Evolutionary conservation across 306 rosid genomes (phyloP).

Genomic region (Acacia crassicarpa): DNA sequence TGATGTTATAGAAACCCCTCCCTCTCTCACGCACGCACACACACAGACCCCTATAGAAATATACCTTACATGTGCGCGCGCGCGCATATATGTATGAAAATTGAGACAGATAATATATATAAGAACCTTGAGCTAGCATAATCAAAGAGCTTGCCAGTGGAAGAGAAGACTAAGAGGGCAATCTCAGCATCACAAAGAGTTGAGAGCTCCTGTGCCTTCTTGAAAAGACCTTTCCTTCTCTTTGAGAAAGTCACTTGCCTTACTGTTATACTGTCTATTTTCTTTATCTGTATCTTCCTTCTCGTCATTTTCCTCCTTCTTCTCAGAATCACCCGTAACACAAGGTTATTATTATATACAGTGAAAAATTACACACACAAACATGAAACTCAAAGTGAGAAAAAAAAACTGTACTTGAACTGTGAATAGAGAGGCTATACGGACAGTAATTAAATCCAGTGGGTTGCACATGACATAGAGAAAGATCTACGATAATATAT

Average conservation of each 20-base stretch:
- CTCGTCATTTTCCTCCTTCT: conserved; percentile 28
- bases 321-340: neutral
- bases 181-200: conserved; percentile 43
- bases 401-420: neutral
- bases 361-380: neutral
- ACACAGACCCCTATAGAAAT: neutral
- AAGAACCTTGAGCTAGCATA: conserved; percentile 42
- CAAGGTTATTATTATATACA: neutral
- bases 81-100: neutral
- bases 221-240: conserved; percentile 40
- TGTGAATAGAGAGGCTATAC: neutral
- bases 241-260: conserved; percentile 47
- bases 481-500: neutral
- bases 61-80: neutral
- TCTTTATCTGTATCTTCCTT: conserved; percentile 41
- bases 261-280: conserved; percentile 34
- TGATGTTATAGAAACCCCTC: neutral
- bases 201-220: conserved; percentile 43
- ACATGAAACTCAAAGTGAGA: neutral
- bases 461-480: conserved; percentile 2
- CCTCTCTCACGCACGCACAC: neutral
- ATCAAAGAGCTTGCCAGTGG: conserved; percentile 40
- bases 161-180: conserved; percentile 38
- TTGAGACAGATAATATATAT: neutral
- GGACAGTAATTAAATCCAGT: neutral